Base-by-base conservation (phyloP, 2,329 filamentous ascomycete species). In the Orbilia quercus region DNA sequence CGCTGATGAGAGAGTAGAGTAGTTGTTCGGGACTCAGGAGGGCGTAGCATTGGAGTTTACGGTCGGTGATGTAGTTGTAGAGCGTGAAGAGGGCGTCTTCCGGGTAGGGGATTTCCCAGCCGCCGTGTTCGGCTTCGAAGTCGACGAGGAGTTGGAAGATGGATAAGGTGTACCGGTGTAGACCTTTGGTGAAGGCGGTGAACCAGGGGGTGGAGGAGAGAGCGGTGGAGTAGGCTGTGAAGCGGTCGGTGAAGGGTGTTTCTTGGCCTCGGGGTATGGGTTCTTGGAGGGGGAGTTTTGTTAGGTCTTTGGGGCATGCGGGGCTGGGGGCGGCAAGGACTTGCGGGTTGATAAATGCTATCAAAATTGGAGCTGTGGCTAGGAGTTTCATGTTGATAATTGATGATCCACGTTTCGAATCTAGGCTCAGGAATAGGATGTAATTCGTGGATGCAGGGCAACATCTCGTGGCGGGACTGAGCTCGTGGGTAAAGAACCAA, bases 1-100 rank as follows among this genome's bases (percentile, higher is more conserved):
- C 44, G 2, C 7, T 34, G 2, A 67, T 53, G 2, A 67, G 16
- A 1, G 63, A 7, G 1, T 25, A 5, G 20, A 67, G 16, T 16
- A 67, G 20, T 2, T 59, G 14, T n/a, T 45, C 25, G 2, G 63
- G 34, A 22, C 38, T 53, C 18, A 51, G 45, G 1, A 14, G 18
- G 3, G 63, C 63, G 23, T 53, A 47, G 7, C 63, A 67, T 7
- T 67, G 63, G 34, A 67, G 28, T 53, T 67, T 53, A 14, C 36
- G 53, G 2, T 50, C 48, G 16, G 40, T 50, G n/a, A 67, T 67
- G 22, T 51, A 67, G 28, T 59, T 53, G 25, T 51, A 59, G 7
- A 67, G 45, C n/a, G 2, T 25, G 42, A 44, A 22, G 5, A 58
- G 31, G 23, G n/a, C 45, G 12, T 47, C 22, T 16, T 67, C 53